A percentile compares a stretch with the other conserved stretches of the same genome.
These are phyloP conservation scores for Monosporozyma solicola DNA, from an alignment of 805 yeast genomes.

Conservation along the genomic window DNA sequence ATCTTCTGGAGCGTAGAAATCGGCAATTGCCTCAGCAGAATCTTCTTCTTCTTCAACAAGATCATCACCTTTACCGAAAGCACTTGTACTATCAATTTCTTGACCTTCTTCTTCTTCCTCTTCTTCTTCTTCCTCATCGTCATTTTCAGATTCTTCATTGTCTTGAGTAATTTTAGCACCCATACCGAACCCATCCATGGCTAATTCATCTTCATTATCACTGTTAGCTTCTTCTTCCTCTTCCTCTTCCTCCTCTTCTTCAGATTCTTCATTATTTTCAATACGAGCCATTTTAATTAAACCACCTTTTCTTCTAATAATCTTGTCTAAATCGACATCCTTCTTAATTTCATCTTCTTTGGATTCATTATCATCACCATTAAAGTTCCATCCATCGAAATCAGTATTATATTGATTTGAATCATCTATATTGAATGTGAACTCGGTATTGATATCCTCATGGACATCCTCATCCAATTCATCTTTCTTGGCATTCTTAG, in stretches of 20 bases:
- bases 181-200: conserved; percentile 33
- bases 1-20: conserved; percentile 55
- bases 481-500: conserved; percentile 16
- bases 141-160: conserved; percentile 21
- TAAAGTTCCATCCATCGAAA: conserved; percentile 82
- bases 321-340: conserved; percentile 80
- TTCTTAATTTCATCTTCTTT: conserved; percentile 27
- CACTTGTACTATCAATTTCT: conserved; percentile 13
- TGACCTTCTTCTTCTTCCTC: conserved; percentile 30
- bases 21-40: conserved; percentile 72
- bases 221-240: conserved; percentile 28
- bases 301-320: conserved; percentile 82
- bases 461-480: conserved; percentile 33
- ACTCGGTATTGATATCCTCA: conserved; percentile 64
- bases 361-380: conserved; percentile 29
- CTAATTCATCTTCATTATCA: conserved; percentile 30
- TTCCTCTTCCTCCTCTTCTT: conserved; percentile 30
- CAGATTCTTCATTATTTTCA: conserved; percentile 34
- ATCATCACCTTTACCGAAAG: conserved; percentile 10
- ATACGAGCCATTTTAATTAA: conserved; percentile 45
- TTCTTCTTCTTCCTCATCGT: conserved; percentile 14
- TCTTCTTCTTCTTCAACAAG: conserved; percentile 23
- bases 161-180: conserved; percentile 24
- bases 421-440: conserved; percentile 57
- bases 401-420: conserved; percentile 29